Evolutionary conservation across 495 filamentous ascomycete genomes (phyloP), one percentile per base, ranked within the genome.

Genomic region (Letharia lupina): DNA sequence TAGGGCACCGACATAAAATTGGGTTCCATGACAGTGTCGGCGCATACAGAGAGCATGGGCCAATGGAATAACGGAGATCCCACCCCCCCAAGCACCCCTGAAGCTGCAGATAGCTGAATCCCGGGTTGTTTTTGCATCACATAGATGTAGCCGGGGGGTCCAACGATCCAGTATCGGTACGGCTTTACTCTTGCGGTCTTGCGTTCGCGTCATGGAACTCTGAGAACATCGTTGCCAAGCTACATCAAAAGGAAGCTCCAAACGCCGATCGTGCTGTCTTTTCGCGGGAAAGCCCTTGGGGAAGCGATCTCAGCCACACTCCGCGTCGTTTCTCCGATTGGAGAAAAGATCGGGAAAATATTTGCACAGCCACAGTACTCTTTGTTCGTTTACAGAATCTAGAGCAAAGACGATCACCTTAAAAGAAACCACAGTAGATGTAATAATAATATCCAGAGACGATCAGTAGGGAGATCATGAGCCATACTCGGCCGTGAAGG

Each of bases 321-420:
- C 31, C 16, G 12, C 54, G 54, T 57, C 31, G 16, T 57, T 16
- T 37, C 33, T 37, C 54, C 54, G 54, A 57, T 57, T 57, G 54
- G 54, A 57, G 23, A 7, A 2, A 57, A 20, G 54, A 57, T 18
- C 33, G 33, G 31, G 31, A 12, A 23, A 18, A 20, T 18, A n/a
- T 20, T 35, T 57, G 54, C 54, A 57, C 54, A 57, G 54, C 54
- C 54, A 57, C 54, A 57, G 54, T 57, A 18, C 0, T n/a, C 54
- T 35, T 57, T 20, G 0, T 1, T 35, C 31, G 15, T 35, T 28
- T 28, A 28, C 6, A 54, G 15, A 31, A 54, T 54, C 48, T 54
- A 54, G 48, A 54, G 48, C 48, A 54, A 54, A 54, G 12, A 37
- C 4, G 54, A 57, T 37, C 52, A 37, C 15, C 52, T 56, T 1